Evolutionary conservation across 176 grass and related monocot genomes (phyloP).

Genomic region (Chrysopogon serrulatus): DNA sequence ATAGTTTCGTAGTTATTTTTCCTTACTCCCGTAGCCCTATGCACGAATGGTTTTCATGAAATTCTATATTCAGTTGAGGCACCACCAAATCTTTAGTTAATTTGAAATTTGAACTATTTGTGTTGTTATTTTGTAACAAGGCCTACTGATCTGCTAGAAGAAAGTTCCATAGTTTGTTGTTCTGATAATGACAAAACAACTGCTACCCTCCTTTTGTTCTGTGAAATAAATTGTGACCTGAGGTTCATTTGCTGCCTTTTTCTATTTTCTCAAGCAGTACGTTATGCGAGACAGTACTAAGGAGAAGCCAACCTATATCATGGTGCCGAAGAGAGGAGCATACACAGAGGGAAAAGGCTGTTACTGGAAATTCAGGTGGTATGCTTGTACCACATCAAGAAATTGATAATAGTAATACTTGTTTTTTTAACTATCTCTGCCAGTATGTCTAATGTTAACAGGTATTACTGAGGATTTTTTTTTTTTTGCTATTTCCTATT

Average conservation of each 20-base stretch:
- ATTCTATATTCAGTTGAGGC: background rate
- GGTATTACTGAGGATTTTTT: background rate
- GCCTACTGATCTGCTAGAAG: background rate
- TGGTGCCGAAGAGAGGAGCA: constrained; percentile 77
- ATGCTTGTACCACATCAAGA: constrained; percentile 32
- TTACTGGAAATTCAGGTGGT: constrained; percentile 40
- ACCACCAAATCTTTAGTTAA: background rate
- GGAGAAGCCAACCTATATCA: constrained; percentile 83
- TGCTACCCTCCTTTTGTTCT: background rate
- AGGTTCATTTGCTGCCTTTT: constrained; percentile 15
- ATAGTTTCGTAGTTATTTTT: background rate
- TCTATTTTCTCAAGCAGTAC: constrained; percentile 48
- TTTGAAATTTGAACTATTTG: background rate
- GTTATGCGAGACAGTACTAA: constrained; percentile 67
- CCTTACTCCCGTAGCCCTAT: background rate
- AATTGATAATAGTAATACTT: constrained; percentile 19
- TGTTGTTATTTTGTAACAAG: background rate
- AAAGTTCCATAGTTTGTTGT: background rate
- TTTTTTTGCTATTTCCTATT: background rate
- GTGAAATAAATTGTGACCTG: background rate
- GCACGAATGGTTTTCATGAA: background rate
- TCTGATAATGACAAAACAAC: constrained; percentile 1
- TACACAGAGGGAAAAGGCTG: constrained; percentile 42
- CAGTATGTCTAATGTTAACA: background rate
- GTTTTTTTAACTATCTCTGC: constrained; percentile 3